Conservation (phyloP, 495 filamentous ascomycete genomes). For the Aspergillus sparsus region DNA sequence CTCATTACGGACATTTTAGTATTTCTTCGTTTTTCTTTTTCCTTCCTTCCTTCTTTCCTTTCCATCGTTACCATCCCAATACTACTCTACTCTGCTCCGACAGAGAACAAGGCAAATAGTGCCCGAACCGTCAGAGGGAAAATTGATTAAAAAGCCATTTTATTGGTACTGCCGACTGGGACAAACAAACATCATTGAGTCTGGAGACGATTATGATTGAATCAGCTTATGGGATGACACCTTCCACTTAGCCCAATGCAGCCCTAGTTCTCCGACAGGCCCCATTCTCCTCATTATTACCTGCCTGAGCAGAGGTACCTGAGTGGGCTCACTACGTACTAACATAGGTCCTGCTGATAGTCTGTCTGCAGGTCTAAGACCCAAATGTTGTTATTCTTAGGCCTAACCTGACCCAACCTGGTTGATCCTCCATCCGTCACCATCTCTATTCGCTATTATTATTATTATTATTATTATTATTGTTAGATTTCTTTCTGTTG, state of each 20-base stretch:
- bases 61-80: background rate
- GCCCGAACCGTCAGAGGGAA: no score
- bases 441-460: conserved; percentile 12
- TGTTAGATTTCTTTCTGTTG: conserved; percentile 9
- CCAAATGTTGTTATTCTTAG: conserved; percentile 25
- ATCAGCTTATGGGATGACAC: conserved; percentile 3
- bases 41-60: background rate
- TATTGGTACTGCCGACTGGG: no score
- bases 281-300: background rate
- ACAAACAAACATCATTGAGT: no score
- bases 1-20: conserved; percentile 3
- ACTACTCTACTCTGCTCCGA: no score
- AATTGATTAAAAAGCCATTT: no score
- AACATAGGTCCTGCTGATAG: conserved; percentile 6
- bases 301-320: no score
- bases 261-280: conserved; percentile 1
- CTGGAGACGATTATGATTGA: background rate
- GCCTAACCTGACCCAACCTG: conserved; percentile 16
- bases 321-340: background rate
- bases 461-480: conserved; percentile 15
- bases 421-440: conserved; percentile 15
- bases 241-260: background rate
- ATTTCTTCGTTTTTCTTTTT: no score
- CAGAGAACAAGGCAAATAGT: no score
- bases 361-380: conserved; percentile 29